Evolutionary conservation across 1,284 basidiomycete species (phyloP).

Genomic region (Malassezia dermatis): DNA sequence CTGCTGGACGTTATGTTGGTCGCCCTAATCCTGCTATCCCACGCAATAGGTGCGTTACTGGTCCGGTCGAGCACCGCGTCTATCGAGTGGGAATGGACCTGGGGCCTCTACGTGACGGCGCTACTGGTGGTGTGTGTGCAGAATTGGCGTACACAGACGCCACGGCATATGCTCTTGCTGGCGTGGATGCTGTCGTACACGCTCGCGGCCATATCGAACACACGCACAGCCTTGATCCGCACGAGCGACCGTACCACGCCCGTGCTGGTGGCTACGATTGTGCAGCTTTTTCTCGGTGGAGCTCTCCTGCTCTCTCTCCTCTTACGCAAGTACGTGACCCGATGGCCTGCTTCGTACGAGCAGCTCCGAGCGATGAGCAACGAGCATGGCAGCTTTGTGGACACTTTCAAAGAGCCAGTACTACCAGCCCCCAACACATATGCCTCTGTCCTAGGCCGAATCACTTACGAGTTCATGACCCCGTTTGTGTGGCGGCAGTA

Average conservation of each 20-base stretch:
- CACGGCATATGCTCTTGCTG: constrained; percentile 39
- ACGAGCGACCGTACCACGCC: neutral
- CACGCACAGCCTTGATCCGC: constrained; percentile 16
- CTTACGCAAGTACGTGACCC: constrained; percentile 5
- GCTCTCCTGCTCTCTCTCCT: constrained; percentile 22
- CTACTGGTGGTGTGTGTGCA: constrained; percentile 18
- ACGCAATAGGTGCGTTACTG: neutral
- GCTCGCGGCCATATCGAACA: constrained; percentile 16
- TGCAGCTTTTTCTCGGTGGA: constrained; percentile 9
- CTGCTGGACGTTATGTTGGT: neutral
- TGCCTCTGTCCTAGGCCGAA: constrained; percentile 18
- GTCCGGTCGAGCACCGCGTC: neutral
- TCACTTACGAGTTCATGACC: constrained; percentile 21
- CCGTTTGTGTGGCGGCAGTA: constrained; percentile 50
- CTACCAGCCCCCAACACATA: constrained; percentile 10
- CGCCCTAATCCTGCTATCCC: neutral
- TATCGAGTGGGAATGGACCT: neutral
- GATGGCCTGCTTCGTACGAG: neutral
- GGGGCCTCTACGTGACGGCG: neutral
- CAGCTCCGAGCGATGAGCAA: neutral
- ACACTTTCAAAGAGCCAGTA: neutral
- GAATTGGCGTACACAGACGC: constrained; percentile 22
- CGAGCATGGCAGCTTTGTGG: neutral
- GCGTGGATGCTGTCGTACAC: constrained; percentile 16
- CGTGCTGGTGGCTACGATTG: neutral